Conservation (phyloP, 257 asterid species). For the Nicotiana undulata region DNA sequence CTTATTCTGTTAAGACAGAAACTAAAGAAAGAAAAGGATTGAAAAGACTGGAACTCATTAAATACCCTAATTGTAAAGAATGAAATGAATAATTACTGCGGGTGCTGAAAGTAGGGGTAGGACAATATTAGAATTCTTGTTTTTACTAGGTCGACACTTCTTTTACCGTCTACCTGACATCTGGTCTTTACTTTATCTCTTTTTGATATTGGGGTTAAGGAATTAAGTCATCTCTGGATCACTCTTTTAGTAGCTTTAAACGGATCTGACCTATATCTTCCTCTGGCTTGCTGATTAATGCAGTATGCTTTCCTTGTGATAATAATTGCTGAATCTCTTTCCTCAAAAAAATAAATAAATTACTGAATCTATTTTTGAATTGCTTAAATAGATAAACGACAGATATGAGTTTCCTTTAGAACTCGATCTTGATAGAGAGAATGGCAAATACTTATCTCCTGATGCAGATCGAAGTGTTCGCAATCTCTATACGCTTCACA, state of each 20-base stretch:
- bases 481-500: slow-evolving; percentile 80
- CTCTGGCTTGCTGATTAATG: not conserved
- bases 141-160: not conserved
- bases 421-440: slow-evolving; percentile 88
- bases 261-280: not conserved
- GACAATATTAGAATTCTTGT: not conserved
- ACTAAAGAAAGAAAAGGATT: not conserved
- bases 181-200: not conserved
- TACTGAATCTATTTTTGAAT: not conserved
- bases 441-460: slow-evolving; percentile 77
- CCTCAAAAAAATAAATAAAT: not conserved
- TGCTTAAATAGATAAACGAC: slow-evolving; percentile 68
- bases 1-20: not conserved
- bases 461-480: slow-evolving; percentile 76
- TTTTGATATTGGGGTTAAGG: not conserved
- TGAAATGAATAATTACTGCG: not conserved
- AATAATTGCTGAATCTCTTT: not conserved
- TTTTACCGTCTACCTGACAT: not conserved
- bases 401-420: slow-evolving; percentile 85
- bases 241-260: not conserved
- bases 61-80: not conserved
- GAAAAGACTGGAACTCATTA: not conserved
- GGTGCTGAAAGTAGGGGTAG: not conserved
- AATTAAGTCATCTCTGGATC: not conserved
- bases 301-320: not conserved